Evolutionary conservation across 2,329 filamentous ascomycete species (phyloP).

Genomic region (Didymella exigua): DNA sequence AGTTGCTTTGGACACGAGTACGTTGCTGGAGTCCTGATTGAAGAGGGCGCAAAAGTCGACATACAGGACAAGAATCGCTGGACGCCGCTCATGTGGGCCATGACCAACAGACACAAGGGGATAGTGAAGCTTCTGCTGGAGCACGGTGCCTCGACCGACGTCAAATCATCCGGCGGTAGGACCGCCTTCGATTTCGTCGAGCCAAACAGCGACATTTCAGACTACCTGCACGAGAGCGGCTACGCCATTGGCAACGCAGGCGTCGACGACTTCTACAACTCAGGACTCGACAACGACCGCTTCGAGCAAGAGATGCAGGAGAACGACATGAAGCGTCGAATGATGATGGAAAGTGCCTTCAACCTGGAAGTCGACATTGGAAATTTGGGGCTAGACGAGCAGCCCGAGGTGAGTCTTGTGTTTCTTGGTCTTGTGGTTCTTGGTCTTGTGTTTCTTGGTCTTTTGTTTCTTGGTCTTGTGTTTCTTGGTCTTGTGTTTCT

Average conservation of each 20-base stretch:
- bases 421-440: not conserved
- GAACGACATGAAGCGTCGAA: conserved; percentile 89
- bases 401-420: conserved; percentile 73
- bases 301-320: conserved; percentile 98
- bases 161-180: conserved; percentile 90
- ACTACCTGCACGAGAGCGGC: conserved; percentile 91
- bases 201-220: conserved; percentile 94
- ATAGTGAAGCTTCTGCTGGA: conserved; percentile 94
- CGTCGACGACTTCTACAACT: conserved; percentile 91
- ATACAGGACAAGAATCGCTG: conserved; percentile 95
- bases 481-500: not conserved
- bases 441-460: not conserved
- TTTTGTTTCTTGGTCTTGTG: not conserved
- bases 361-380: conserved; percentile 96
- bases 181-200: conserved; percentile 96
- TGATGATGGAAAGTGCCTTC: conserved; percentile 99
- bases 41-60: conserved; percentile 87
- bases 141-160: conserved; percentile 91
- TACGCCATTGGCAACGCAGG: conserved; percentile 85
- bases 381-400: conserved; percentile 93
- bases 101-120: conserved; percentile 96
- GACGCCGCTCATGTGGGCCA: conserved; percentile 99
- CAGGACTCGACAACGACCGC: conserved; percentile 86
- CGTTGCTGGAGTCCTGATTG: conserved; percentile 81
- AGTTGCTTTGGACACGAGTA: conserved; percentile 96